Evolutionary conservation across 2,329 filamentous ascomycete genomes (phyloP).

Genomic region (Cordyceps javanica): DNA sequence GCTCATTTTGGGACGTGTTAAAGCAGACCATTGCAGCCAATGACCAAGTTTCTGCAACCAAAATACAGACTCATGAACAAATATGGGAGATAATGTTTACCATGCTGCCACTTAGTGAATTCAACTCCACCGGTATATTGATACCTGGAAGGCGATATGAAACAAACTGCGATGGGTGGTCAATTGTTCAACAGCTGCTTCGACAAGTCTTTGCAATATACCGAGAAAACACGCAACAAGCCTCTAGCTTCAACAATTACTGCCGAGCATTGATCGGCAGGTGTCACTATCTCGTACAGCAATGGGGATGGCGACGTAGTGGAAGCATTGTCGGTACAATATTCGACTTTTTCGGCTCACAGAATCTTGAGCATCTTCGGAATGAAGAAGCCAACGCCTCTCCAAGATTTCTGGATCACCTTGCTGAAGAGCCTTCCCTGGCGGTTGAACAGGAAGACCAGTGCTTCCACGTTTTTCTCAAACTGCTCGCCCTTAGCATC

Average conservation of each 20-base stretch:
- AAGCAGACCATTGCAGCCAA: slow-evolving; percentile 37
- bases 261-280: slow-evolving; percentile 53
- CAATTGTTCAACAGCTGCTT: slow-evolving; percentile 49
- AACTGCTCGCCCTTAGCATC: slow-evolving; percentile 54
- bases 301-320: slow-evolving; percentile 60
- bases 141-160: slow-evolving; percentile 27
- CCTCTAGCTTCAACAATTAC: slow-evolving; percentile 60
- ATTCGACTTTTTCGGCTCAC: slow-evolving; percentile 62
- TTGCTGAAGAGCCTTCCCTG: slow-evolving; percentile 41
- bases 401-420: slow-evolving; percentile 53
- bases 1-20: slow-evolving; percentile 56
- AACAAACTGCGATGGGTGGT: slow-evolving; percentile 49
- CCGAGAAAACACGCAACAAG: slow-evolving; percentile 46
- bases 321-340: slow-evolving; percentile 53
- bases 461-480: slow-evolving; percentile 63
- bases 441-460: slow-evolving; percentile 48
- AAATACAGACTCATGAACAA: slow-evolving; percentile 46
- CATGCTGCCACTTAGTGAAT: slow-evolving; percentile 55
- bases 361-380: slow-evolving; percentile 54
- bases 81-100: slow-evolving; percentile 55
- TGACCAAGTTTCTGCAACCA: slow-evolving; percentile 27
- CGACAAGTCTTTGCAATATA: slow-evolving; percentile 55
- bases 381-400: slow-evolving; percentile 60
- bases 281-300: slow-evolving; percentile 56
- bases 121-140: slow-evolving; percentile 48